Evolutionary conservation across 1,284 basidiomycete species (phyloP).

Genomic region (Moesziomyces aphidis): DNA sequence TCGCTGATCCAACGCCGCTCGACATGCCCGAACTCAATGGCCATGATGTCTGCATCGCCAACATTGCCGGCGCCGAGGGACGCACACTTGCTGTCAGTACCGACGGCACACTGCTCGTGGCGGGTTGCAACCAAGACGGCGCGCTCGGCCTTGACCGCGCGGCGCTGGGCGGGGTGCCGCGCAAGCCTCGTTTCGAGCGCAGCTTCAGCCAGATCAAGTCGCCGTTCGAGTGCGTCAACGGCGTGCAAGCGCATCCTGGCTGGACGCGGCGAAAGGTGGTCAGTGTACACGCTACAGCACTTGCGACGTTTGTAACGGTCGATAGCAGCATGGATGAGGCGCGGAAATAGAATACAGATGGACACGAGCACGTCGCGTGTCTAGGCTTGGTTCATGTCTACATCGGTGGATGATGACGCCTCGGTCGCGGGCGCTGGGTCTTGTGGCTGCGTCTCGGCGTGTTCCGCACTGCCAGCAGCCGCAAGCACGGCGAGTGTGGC

Average conservation of each 20-base stretch:
- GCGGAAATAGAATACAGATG: conserved; percentile 7
- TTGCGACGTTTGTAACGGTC: conserved; percentile 24
- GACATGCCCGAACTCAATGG: background rate
- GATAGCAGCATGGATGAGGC: background rate
- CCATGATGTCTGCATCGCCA: background rate
- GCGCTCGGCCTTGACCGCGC: conserved; percentile 4
- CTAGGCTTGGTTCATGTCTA: conserved; percentile 36
- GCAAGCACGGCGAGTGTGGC: conserved; percentile 26
- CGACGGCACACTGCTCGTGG: conserved; percentile 4
- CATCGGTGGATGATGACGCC: conserved; percentile 6
- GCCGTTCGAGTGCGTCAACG: conserved; percentile 26
- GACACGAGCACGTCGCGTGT: background rate
- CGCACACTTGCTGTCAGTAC: conserved; percentile 9
- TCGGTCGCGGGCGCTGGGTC: background rate
- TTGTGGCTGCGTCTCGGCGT: conserved; percentile 19
- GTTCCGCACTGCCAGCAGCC: conserved; percentile 18
- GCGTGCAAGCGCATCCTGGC: conserved; percentile 15
- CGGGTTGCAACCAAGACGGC: conserved; percentile 18
- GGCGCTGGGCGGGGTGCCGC: background rate
- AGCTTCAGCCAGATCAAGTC: conserved; percentile 32
- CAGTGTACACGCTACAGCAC: conserved; percentile 14
- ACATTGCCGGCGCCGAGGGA: conserved; percentile 3
- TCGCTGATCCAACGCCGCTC: conserved; percentile 15
- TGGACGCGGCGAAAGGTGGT: conserved; percentile 2
- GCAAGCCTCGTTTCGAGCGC: conserved; percentile 18